Evolutionary conservation across 768 basidiomycete genomes (phyloP), one percentile per base, ranked within the genome.

Genomic region (Mycena venus): DNA sequence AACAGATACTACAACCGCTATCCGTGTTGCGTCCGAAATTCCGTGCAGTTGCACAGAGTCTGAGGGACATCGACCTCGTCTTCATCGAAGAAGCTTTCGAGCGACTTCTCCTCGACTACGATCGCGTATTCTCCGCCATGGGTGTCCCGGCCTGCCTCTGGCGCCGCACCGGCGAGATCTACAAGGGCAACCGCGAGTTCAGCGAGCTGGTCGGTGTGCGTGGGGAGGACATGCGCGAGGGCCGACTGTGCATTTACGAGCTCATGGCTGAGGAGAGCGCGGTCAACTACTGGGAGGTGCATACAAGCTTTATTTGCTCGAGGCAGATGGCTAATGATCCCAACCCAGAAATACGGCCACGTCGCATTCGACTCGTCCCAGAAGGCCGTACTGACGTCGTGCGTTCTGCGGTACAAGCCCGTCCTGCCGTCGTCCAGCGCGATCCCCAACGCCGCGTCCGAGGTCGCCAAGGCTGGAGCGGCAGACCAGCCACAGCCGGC

Each of bases 81-180:
- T 98, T 98, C 83, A 97, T 99, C 78, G 98, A 99, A 83, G 98
- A 99, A 84, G 97, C 95, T 0, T 99, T 99, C 79, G 98, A 99
- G 82, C 94, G 97, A 1, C 88, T 99, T 73, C 87, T 99, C 70
- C 91, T 99, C 25, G 97, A 98, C 80, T 99, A 99, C 75, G 98
- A 99, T 81, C 93, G 97, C 27, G 96, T 95, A 17, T 96, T 96
- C 84, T 93, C 93, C 64, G 96, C 96, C 0, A 99, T 99, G 94
- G 97, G 96, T 38, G 96, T 99, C 4, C 98, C 98, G 0, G 97
- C 97, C 0, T 99, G 98, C 77, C 89, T 99, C 8, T 99, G 98
- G 98, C 89, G 97, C 31, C 88, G 98, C 59, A 99, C 98, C 3
- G 98, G 98, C 38, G 97, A 99, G 85, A 99, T 99, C 75, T 99